Evolutionary conservation across 1,284 basidiomycete genomes (phyloP).

Genomic region (Coriolopsis trogii): DNA sequence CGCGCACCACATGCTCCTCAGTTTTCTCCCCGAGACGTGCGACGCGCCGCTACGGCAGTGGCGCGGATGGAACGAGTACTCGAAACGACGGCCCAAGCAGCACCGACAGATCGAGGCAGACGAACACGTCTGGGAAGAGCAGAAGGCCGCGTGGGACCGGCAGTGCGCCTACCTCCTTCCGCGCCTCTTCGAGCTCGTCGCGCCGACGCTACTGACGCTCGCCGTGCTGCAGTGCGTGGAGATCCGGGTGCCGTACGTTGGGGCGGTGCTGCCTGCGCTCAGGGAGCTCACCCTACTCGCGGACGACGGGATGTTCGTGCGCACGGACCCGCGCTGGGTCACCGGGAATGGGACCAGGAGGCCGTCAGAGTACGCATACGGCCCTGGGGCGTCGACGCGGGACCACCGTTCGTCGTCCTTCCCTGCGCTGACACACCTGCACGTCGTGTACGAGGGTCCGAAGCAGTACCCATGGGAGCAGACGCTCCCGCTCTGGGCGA

Average conservation of each 20-base stretch:
- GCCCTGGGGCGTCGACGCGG: neutral
- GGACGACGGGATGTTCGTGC: slow-evolving; percentile 16
- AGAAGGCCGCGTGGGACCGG: slow-evolving; percentile 21
- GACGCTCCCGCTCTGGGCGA: slow-evolving; percentile 15
- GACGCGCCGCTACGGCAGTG: slow-evolving; percentile 13
- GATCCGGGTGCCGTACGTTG: slow-evolving; percentile 7
- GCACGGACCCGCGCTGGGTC: slow-evolving; percentile 1
- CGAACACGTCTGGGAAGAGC: slow-evolving; percentile 11
- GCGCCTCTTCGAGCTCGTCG: slow-evolving; percentile 17
- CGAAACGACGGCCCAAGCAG: slow-evolving; percentile 5
- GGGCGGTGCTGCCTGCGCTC: slow-evolving; percentile 6
- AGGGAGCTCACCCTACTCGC: slow-evolving; percentile 17
- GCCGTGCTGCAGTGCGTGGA: slow-evolving; percentile 11
- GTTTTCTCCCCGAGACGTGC: slow-evolving; percentile 20
- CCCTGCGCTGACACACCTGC: slow-evolving; percentile 19
- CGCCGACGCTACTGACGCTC: slow-evolving; percentile 17
- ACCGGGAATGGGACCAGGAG: neutral
- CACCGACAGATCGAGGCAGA: slow-evolving; percentile 10
- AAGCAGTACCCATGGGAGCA: slow-evolving; percentile 14
- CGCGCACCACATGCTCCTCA: slow-evolving; percentile 16
- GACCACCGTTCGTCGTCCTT: neutral
- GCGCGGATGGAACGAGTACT: slow-evolving; percentile 17
- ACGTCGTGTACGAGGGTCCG: slow-evolving; percentile 18
- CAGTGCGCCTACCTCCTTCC: slow-evolving; percentile 16
- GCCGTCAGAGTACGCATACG: neutral